Conservation (phyloP, 2,329 filamentous ascomycete genomes). For the Triangularia setosa region DNA sequence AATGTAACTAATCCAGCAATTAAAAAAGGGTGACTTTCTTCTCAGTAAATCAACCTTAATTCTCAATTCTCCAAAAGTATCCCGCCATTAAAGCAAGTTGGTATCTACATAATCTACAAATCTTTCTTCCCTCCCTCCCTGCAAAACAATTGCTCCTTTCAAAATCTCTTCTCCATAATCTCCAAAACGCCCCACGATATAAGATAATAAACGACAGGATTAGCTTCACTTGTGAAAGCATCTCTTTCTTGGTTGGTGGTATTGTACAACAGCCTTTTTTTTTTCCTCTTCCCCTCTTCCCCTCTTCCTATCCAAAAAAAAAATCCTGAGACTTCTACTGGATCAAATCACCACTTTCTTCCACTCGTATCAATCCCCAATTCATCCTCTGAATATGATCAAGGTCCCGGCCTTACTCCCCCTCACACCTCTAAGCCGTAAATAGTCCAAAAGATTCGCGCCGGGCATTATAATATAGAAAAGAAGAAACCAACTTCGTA, state of each 20-base stretch:
- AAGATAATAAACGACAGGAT: too few relatives aligned
- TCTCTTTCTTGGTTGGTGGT: neutral
- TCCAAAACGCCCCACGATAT: neutral
- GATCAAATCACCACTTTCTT: neutral
- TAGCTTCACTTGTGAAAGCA: neutral
- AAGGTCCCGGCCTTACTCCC: neutral
- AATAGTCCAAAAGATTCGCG: neutral
- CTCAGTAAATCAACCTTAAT: neutral
- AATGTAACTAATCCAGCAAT: too few relatives aligned
- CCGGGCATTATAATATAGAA: neutral
- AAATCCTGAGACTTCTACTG: neutral
- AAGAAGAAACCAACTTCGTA: too few relatives aligned
- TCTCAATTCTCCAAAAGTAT: neutral
- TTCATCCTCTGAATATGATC: too few relatives aligned
- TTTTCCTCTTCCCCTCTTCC: neutral
- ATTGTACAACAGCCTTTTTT: neutral
- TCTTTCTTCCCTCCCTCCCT: neutral
- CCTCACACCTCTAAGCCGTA: neutral
- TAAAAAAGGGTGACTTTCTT: neutral
- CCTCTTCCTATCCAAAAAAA: neutral
- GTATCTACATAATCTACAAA: neutral
- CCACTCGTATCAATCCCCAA: too few relatives aligned
- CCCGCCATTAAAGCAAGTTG: neutral
- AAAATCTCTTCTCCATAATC: neutral
- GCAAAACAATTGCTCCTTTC: neutral